Base-by-base conservation (phyloP, 805 yeast species). In the Metschnikowia continentalis region DNA sequence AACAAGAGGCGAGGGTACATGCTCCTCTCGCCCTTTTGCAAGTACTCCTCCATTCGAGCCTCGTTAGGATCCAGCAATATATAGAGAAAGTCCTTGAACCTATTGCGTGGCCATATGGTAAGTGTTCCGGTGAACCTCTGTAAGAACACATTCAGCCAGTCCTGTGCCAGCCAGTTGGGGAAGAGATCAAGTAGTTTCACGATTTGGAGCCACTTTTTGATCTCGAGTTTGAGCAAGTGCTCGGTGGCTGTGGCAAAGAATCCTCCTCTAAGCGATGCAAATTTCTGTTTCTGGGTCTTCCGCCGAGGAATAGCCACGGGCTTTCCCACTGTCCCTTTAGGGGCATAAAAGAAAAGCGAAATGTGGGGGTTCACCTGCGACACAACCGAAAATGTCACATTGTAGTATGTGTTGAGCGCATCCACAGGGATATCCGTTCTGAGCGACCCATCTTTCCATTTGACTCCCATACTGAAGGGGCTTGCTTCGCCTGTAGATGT, bases 311-410 rank as follows among this genome's bases (percentile, higher is more conserved):
- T 68, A 0, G 86, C 77, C 20, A 88, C 88, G 0, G 95, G 95
- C 50, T 85, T 73, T 0, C 95, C 95, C 15, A 87, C 87, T 2
- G 88, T 82, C 1, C 95, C 95, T 57, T 84, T 78, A 22, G 92
- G 90, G 6, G 90, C 86, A 62, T 80, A 87, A 60, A 83, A 84
- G 67, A 88, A 87, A 19, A 88, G 70, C 42, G 86, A 78, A 32
- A 87, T 84, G 64, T 87, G 95, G 0, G 95, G 94, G 63, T 88
- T 87, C 6, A 87, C 92, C 68, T 87, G 95, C 17, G 90, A 83
- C 17, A 88, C 94, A 38, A 87, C 75, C 6, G 89, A 77, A 63
- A 85, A 88, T 62, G 82, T 86, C 35, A 84, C 90, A 59, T 88
- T 86, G 65, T 83, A 87, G 66, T 84, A 84, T 7, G 86, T 80